Evolutionary conservation across 495 filamentous ascomycete species (phyloP).

Genomic region (Lentithecium fluviatile): DNA sequence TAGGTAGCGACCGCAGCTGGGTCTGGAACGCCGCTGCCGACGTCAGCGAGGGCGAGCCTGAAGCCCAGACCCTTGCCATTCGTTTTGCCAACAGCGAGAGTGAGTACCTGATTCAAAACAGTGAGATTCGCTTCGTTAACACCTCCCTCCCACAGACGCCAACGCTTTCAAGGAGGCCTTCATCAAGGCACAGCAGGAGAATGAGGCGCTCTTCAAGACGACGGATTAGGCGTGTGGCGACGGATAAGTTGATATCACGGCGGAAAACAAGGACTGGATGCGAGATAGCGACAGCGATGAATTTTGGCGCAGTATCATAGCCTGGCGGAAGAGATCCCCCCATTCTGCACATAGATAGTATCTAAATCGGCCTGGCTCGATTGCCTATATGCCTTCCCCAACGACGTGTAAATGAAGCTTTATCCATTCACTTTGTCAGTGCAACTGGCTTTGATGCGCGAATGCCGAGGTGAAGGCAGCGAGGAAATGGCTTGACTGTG

Average conservation of each 20-base stretch:
- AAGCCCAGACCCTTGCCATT: constrained; percentile 93
- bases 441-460: too few species aligned
- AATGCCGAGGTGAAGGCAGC: too few species aligned
- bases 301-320: constrained; percentile 3
- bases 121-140: constrained; percentile 7
- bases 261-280: neutral
- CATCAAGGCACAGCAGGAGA: constrained; percentile 96
- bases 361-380: constrained; percentile 12
- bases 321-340: constrained; percentile 22
- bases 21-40: constrained; percentile 98
- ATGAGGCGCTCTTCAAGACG: constrained; percentile 71
- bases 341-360: constrained; percentile 34
- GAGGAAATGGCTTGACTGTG: too few species aligned
- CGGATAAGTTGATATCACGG: neutral
- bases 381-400: constrained; percentile 12
- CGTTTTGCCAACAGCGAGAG: constrained; percentile 98
- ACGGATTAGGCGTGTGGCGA: constrained; percentile 10
- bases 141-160: constrained; percentile 61
- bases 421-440: neutral
- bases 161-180: constrained; percentile 98
- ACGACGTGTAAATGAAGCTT: neutral
- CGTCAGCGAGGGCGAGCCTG: constrained; percentile 96
- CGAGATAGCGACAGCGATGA: neutral
- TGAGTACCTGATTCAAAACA: constrained; percentile 51
- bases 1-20: constrained; percentile 97